A percentile compares a stretch with the other conserved stretches of the same genome.
phyloP scores from a whole-genome alignment of 2,329 filamentous ascomycete species.

The Penicillium capsulatum region DNA sequence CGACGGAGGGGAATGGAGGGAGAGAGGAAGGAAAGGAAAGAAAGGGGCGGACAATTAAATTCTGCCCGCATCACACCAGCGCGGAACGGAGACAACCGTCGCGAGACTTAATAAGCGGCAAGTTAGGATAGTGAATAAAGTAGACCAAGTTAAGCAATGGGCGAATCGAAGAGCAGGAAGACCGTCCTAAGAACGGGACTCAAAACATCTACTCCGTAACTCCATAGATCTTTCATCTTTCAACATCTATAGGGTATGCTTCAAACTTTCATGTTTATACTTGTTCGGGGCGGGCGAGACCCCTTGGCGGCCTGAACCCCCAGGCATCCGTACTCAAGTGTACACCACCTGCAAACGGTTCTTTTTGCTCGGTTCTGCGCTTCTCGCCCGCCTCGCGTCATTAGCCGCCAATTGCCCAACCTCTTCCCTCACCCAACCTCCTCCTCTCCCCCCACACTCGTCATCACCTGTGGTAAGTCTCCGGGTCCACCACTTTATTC shows the following conservation, averaged over 20 bases:
- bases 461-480: background rate
- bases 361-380: too few relatives aligned
- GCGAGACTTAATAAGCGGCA: slow-evolving; percentile 17
- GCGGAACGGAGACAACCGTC: slow-evolving; percentile 30
- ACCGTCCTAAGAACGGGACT: too few relatives aligned
- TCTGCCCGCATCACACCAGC: slow-evolving; percentile 30
- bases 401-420: background rate
- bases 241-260: background rate
- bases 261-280: too few relatives aligned
- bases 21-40: slow-evolving; percentile 2
- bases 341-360: background rate
- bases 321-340: slow-evolving; percentile 1
- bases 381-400: too few relatives aligned
- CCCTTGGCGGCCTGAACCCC: background rate
- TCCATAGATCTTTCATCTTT: too few relatives aligned
- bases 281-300: too few relatives aligned
- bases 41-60: slow-evolving; percentile 17
- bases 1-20: slow-evolving; percentile 3
- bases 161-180: too few relatives aligned
- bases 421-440: background rate
- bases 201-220: too few relatives aligned
- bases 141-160: too few relatives aligned
- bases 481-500: background rate
- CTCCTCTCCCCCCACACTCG: too few relatives aligned
- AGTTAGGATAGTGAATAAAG: too few relatives aligned